Conservation (phyloP, 805 yeast genomes). For the Kodamaea laetipori region DNA sequence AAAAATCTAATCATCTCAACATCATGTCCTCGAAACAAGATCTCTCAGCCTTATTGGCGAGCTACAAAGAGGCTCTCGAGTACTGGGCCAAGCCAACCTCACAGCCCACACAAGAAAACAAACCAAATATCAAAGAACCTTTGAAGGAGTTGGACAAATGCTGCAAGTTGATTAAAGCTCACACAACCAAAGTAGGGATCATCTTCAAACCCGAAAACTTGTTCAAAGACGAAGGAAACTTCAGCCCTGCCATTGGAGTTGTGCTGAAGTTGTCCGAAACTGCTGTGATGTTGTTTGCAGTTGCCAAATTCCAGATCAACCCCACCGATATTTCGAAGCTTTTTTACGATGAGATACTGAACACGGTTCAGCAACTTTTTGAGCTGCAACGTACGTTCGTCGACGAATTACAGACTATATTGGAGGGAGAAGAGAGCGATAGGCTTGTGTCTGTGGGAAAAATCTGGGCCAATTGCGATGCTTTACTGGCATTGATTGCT, state of each 20-base stretch:
- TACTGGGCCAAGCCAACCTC: conserved; percentile 26
- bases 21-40: conserved; percentile 22
- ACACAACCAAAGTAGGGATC: conserved; percentile 74
- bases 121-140: conserved; percentile 44
- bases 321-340: conserved; percentile 37
- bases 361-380: conserved; percentile 22
- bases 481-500: conserved; percentile 40
- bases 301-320: conserved; percentile 35
- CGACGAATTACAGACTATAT: conserved; percentile 28
- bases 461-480: conserved; percentile 70
- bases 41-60: conserved; percentile 23
- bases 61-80: conserved; percentile 33
- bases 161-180: conserved; percentile 64
- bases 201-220: conserved; percentile 63
- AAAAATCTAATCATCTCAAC: conserved; percentile 1
- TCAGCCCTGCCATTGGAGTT: conserved; percentile 43
- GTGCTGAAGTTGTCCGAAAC: conserved; percentile 48
- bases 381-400: conserved; percentile 23
- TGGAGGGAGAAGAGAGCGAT: conserved; percentile 27
- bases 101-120: conserved; percentile 18
- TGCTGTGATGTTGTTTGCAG: conserved; percentile 47
- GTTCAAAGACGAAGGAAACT: conserved; percentile 34
- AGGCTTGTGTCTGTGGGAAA: conserved; percentile 64
- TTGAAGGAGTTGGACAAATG: conserved; percentile 61
- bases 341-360: conserved; percentile 36